Evolutionary conservation across 768 basidiomycete genomes (phyloP).

Genomic region (Boletus fagicola): DNA sequence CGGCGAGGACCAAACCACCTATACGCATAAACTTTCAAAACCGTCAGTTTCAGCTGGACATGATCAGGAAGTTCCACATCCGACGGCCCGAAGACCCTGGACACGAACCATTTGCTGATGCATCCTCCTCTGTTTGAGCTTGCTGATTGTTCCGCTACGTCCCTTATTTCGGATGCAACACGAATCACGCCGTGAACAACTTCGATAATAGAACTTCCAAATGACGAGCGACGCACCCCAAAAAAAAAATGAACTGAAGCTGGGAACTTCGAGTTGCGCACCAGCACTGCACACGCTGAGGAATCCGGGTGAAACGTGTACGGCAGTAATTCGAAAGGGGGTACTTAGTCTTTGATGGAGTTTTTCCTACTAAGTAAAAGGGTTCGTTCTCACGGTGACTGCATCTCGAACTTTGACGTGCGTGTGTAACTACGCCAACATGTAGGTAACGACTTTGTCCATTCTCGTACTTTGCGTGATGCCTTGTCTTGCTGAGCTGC

Average conservation of each 20-base stretch:
- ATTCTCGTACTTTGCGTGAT: background rate
- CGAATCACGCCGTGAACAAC: background rate
- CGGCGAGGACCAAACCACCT: slow-evolving; percentile 29
- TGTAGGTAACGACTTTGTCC: slow-evolving; percentile 4
- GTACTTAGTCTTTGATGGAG: background rate
- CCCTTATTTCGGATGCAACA: slow-evolving; percentile 1
- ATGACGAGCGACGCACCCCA: slow-evolving; percentile 4
- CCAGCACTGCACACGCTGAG: background rate
- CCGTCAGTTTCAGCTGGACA: background rate
- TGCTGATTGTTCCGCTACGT: background rate
- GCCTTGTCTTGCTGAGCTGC: background rate
- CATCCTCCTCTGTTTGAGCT: slow-evolving; percentile 7
- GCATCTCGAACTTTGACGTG: background rate
- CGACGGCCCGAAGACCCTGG: background rate
- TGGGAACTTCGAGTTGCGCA: slow-evolving; percentile 8
- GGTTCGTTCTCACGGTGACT: slow-evolving; percentile 15
- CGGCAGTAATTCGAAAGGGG: slow-evolving; percentile 3
- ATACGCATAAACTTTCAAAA: slow-evolving; percentile 22
- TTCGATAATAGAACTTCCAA: slow-evolving; percentile 1
- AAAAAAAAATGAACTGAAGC: slow-evolving; percentile 16
- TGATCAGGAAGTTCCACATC: background rate
- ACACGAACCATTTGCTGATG: slow-evolving; percentile 20
- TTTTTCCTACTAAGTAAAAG: slow-evolving; percentile 1
- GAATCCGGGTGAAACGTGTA: slow-evolving; percentile 7
- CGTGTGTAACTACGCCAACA: background rate